Percentiles rank a stretch among this genome's conserved stretches.
These are phyloP conservation scores for Eucalyptus pauciflora DNA, from an alignment of 345 rosid genomes.

Conservation along the genomic window DNA sequence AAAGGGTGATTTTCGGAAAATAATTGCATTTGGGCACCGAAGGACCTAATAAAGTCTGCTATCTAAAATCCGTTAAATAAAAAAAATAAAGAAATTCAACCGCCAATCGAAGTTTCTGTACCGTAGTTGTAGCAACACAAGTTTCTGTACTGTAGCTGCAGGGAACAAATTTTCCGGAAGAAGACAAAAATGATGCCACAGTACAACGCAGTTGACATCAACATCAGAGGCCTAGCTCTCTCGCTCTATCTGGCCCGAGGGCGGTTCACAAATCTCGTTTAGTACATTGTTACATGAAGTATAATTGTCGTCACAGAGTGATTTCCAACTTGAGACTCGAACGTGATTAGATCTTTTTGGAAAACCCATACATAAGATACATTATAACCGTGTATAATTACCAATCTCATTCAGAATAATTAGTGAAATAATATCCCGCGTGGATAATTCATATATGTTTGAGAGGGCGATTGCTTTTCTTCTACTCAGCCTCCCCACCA, in stretches of 20 bases:
- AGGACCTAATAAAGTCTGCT: not conserved
- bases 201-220: not conserved
- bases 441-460: not conserved
- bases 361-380: not conserved
- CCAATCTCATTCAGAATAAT: rapidly evolving
- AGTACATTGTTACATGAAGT: not conserved
- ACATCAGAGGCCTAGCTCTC: not conserved
- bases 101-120: not conserved
- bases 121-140: not conserved
- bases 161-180: not conserved
- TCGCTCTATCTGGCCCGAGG: not conserved
- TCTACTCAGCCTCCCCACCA: not conserved
- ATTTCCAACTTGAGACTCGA: not conserved
- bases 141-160: not conserved
- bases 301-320: rapidly evolving
- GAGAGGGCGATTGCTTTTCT: not conserved
- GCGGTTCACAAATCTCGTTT: not conserved
- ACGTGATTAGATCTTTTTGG: not conserved
- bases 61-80: not conserved
- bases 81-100: not conserved
- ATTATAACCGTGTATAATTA: too few species aligned
- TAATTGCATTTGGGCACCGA: not conserved
- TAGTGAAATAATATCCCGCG: not conserved
- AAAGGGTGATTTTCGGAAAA: not conserved
- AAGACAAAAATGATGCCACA: not conserved